Evolutionary conservation across 768 basidiomycete genomes (phyloP), one percentile per base, ranked within the genome.

Genomic region (Leccinum broughii): DNA sequence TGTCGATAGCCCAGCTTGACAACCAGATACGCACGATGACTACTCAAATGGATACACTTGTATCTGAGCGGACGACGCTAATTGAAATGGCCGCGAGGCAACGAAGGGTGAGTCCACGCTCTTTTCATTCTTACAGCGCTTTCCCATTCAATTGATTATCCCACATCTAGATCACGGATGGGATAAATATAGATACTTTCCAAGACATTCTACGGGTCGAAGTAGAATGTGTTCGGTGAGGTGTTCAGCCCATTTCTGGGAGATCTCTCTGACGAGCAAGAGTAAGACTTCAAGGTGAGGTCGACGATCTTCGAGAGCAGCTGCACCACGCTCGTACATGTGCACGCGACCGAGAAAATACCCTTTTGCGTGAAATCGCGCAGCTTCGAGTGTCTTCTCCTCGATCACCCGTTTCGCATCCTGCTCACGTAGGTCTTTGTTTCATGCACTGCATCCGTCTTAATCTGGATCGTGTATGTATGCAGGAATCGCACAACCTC

Each of bases 211-310:
- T 73, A 51, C 57, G 61, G 5, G 64, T 76, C 4, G 75, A 78
- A 62, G 66, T 65, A 3, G 77, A 78, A 63, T 78, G 79, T 34
- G 57, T 75, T 39, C 64, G 68, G 78, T 80, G 61, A 63, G 72
- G 41, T 10, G 5, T 44, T 11, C 11, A 5, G 46, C 26, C 26
- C 14, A 9, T 32, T n/a, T 32, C 58, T 3, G 20, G 32, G 11
- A 3, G 1, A 0, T 17, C 9, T 30, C 41, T 26, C 44, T 55
- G 28, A 56, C 44, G 10, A 37, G 8, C 15, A 35, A 10, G n/a
- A 4, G 3, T 17, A 51, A 79, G 79, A 35, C 67, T 79, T 20
- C 68, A 72, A 10, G 66, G 72, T 30, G 65, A 68, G n/a, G 70
- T 64, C 4, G 59, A 64, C 22, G 62, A 65, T 20, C 71, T 77